Evolutionary conservation across 2,329 filamentous ascomycete genomes (phyloP), one percentile per base, ranked within the genome.

Genomic region (Amauroascus verrucosus): DNA sequence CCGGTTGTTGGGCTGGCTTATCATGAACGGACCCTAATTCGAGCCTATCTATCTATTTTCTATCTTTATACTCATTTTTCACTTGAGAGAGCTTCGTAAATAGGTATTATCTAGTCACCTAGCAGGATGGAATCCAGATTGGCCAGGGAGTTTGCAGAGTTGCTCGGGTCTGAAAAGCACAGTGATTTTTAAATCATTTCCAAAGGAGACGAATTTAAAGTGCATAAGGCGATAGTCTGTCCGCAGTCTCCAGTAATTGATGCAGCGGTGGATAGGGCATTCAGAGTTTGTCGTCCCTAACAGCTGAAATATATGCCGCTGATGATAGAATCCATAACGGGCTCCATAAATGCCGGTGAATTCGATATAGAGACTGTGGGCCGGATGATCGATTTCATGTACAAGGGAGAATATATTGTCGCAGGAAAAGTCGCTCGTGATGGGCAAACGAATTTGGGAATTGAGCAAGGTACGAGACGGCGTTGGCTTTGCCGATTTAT

Each of bases 181-280:
- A 37, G 46, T 48, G 56, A 57, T 35, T 45, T 55, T 22, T 52
- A 51, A 13, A 33, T 57, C 6, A 14, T 26, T 18, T 64, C 61
- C 53, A 48, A 61, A 30, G 60, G 52, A 2, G 16, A 57, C 14
- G 54, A 58, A 20, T 63, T 63, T 50, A 57, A 56, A 7, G 62
- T 64, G 3, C 62, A 66, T 41, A 61, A 61, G 48, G 30, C 47
- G 5, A 56, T 64, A 14, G 48, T 65, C 4, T 64, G 60, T 49
- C 7, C 55, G 1, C 52, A 61, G 24, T 65, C 63, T 24, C 30
- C 26, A 48, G 33, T 37, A 3, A 48, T 48, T 18, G 20, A 6
- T 6, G 52, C 57, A 14, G 59, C 58, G 14, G 49, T 61, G 38
- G 57, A 59, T 48, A 54, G 57, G 54, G 56, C 30, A 49, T 67